phyloP scores from a whole-genome alignment of 2,329 filamentous ascomycete genomes.

The Talaromyces marneffei region DNA sequence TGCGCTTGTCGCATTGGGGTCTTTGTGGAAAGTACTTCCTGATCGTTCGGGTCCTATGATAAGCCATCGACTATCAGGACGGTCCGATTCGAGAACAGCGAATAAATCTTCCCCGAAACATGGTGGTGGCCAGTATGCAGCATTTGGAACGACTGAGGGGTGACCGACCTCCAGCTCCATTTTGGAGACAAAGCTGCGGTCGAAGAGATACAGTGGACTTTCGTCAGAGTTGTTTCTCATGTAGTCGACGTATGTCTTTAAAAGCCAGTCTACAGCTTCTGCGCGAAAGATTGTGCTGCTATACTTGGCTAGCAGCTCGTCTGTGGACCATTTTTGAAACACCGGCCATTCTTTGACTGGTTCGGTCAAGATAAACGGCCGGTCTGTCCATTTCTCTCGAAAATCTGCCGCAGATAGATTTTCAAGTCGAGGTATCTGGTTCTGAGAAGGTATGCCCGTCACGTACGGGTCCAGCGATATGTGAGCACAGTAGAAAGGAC shows the following conservation, averaged over 20 bases:
- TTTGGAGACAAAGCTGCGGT: constrained; percentile 78
- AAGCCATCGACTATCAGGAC: constrained; percentile 86
- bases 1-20: constrained; percentile 63
- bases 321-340: constrained; percentile 66
- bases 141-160: constrained; percentile 35
- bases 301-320: constrained; percentile 61
- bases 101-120: constrained; percentile 89
- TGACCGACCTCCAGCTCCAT: constrained; percentile 63
- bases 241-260: constrained; percentile 75
- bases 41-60: constrained; percentile 83
- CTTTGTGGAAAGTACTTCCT: constrained; percentile 92
- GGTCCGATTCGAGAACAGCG: constrained; percentile 65
- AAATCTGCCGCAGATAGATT: constrained; percentile 70
- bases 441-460: constrained; percentile 63
- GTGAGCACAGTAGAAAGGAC: constrained; percentile 84
- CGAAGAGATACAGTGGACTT: constrained; percentile 88
- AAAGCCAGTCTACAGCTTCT: constrained; percentile 88
- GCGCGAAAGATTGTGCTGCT: constrained; percentile 69
- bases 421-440: constrained; percentile 65
- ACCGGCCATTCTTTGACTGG: constrained; percentile 79
- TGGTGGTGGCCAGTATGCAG: constrained; percentile 69
- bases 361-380: constrained; percentile 78
- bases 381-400: constrained; percentile 65
- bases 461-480: constrained; percentile 62
- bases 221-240: constrained; percentile 76